Base-by-base conservation (phyloP, 176 grass and related monocot species). In the Eragrostis nindensis region DNA sequence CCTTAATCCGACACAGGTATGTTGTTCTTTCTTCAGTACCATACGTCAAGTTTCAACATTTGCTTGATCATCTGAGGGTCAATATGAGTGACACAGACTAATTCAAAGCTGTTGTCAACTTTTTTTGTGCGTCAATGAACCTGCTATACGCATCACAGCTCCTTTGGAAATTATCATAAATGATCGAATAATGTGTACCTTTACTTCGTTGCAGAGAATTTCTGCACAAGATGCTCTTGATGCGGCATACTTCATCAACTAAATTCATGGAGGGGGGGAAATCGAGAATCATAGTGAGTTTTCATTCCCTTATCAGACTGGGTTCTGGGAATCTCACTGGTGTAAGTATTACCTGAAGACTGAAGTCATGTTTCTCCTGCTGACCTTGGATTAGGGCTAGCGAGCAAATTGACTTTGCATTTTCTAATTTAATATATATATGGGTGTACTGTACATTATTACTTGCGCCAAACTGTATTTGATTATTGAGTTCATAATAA, bases 1-100 rank as follows among this genome's bases (percentile, higher is more conserved):
- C 21, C 82, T 94, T 60, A 82, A 88, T 80, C 92, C 92, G 69
- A 64, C 85, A 44, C 59, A 94, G 92, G 92, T 94, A 81, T 84
- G 42, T 52, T 71, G 36, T 71, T 68, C n/a, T 54, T 78, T 84
- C 69, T 63, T 54, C 42, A 71, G 1, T 30, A 29, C 24, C 14
- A 41, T 2, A 13, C 16, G 2, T 67, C 43, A 66, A 27, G 8
- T 68, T 74, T 68, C 63, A 42, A 80, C 30, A 68, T 68, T 80
- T 68, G 4, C 38, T 43, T 80, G 49, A 62, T 52, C 71, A 49
- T 45, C 24, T 47, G 65, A 70, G 73, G 52, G 63, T 71, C 13
- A 7, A 45, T 70, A 55, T 65, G 2, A 78, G 38, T 57, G 55
- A 42, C 27, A 0, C 19, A 43, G 62, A 72, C 15, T 65, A 26